Evolutionary conservation across 2,329 filamentous ascomycete genomes (phyloP).

Genomic region (Aspergillus costaricaensis): DNA sequence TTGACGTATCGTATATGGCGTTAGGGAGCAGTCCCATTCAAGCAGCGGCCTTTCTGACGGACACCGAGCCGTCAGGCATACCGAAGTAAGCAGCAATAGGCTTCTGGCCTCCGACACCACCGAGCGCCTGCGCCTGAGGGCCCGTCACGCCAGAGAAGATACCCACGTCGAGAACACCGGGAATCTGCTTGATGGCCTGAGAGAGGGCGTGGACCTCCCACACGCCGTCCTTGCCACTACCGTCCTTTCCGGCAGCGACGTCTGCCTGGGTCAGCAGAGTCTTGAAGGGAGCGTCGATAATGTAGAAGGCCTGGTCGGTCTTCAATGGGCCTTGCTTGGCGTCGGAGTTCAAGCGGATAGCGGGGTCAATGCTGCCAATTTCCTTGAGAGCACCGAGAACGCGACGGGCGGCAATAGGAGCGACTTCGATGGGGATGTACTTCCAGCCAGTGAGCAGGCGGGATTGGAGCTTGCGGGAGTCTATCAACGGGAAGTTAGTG

Average conservation of each 20-base stretch:
- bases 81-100: conserved; percentile 95
- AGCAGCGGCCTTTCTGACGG: conserved; percentile 51
- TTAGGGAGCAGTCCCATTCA: conserved; percentile 9
- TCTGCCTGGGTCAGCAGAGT: conserved; percentile 68
- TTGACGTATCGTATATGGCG: conserved; percentile 5
- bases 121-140: conserved; percentile 62
- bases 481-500: conserved; percentile 44
- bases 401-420: conserved; percentile 76
- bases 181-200: conserved; percentile 73
- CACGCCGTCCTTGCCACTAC: conserved; percentile 62
- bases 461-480: conserved; percentile 84
- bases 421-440: conserved; percentile 87
- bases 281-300: conserved; percentile 88
- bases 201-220: conserved; percentile 82
- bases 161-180: conserved; percentile 88
- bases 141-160: conserved; percentile 85
- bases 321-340: conserved; percentile 80
- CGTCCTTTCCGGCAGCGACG: conserved; percentile 49
- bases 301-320: conserved; percentile 83
- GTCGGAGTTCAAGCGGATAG: conserved; percentile 70
- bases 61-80: conserved; percentile 72
- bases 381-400: conserved; percentile 71
- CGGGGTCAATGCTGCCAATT: conserved; percentile 72
- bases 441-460: conserved; percentile 77
- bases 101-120: conserved; percentile 75